Conservation (phyloP, 805 yeast species). For the Candida fluviatilis region DNA sequence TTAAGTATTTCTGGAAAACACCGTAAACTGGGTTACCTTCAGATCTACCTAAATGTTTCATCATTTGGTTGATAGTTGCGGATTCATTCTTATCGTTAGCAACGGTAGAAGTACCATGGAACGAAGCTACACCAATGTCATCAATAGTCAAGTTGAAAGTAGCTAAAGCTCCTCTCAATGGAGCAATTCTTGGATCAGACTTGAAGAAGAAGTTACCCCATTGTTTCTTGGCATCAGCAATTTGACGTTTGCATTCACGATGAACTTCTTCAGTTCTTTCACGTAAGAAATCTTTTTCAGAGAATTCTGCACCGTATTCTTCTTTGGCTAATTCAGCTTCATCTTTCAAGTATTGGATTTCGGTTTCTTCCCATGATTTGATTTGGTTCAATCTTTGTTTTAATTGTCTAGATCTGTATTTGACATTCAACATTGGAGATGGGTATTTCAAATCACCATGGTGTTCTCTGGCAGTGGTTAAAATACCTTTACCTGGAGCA, state of each 20-base stretch:
- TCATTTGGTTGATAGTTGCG: conserved; percentile 85
- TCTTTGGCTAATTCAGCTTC: conserved; percentile 60
- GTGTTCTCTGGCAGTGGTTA: conserved; percentile 95
- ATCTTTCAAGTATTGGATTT: conserved; percentile 62
- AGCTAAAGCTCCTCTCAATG: conserved; percentile 95
- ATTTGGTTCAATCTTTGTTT: conserved; percentile 73
- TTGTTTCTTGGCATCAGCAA: conserved; percentile 81
- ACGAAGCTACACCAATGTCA: conserved; percentile 93
- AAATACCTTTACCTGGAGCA: conserved; percentile 99
- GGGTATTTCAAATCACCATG: conserved; percentile 76
- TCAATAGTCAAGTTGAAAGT: conserved; percentile 89
- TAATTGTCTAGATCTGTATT: conserved; percentile 91
- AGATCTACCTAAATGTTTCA: conserved; percentile 91
- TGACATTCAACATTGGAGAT: conserved; percentile 78
- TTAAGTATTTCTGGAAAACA: conserved; percentile 97
- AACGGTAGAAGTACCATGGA: conserved; percentile 98
- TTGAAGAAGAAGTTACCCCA: conserved; percentile 96
- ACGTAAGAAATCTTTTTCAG: conserved; percentile 48
- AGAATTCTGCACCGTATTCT: conserved; percentile 47
- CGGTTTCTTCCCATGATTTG: conserved; percentile 79
- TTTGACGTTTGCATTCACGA: conserved; percentile 80
- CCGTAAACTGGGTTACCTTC: conserved; percentile 98
- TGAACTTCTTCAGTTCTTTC: conserved; percentile 87
- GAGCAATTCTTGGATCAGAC: conserved; percentile 91
- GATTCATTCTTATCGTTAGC: conserved; percentile 99